Evolutionary conservation across 306 rosid genomes (phyloP), one percentile per base, ranked within the genome.

Genomic region (Lupinus albus): DNA sequence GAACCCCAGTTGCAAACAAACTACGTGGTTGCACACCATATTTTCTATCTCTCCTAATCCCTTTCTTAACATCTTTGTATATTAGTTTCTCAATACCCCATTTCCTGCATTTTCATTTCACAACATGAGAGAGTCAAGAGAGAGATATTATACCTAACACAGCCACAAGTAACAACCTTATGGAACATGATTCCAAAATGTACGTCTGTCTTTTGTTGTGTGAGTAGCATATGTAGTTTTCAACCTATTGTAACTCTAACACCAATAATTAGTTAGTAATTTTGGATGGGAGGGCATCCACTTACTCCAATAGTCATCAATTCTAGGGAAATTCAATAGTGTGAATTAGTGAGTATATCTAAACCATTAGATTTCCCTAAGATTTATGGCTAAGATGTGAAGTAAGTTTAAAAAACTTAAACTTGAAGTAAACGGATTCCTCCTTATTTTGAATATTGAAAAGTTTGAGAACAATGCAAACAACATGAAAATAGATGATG

Each of bases 31-130:
- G 97, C 57, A 90, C 90, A 0, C 84, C 99, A 36, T 93, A 93
- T 76, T 93, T 93, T 1, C 97, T 60, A 66, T 90, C 97, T 65
- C 91, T 84, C 57, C 99, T 79, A n/a, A 88, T 88, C 7, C 99
- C 97, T 68, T 46, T 86, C 77, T 85, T 88, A 32, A 68, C 84
- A 63, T 93, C 99, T 66, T 42, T 90, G 47, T 88, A 93, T 46
- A 88, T 96, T 9, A 90, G 81, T 48, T 93, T 93, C 82, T 93
- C 99, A 48, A 93, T 86, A 0, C 97, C 99, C 99, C 99, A 93
- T 77, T 80, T 93, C 88, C 99, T 92, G 95, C 8, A 68, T 48
- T 39, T 55, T 57, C 14, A 63, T 38, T 50, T 9, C 39, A 61
- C 54, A 56, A 58, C 52, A 70, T 72, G 76, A 14, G 63, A 1